These are phyloP conservation scores for Emmonsiellopsis sp. DNA, from an alignment of 2,329 filamentous ascomycete genomes.

Conservation along the genomic window DNA sequence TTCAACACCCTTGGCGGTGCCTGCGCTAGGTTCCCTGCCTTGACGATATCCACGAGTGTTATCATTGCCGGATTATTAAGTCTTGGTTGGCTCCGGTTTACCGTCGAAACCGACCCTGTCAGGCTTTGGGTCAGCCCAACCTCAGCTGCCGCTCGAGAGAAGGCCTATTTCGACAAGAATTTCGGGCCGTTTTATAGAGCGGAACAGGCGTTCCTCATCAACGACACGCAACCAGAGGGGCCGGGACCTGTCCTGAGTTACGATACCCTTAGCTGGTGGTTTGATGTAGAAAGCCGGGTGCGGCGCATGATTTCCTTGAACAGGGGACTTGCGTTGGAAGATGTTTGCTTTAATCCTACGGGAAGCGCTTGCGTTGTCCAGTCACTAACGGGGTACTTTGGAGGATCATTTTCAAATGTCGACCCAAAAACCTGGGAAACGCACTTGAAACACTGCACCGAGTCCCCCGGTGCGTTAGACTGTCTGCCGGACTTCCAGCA, in stretches of 20 bases:
- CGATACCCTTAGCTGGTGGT: slow-evolving; percentile 89
- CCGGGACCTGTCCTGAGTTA: slow-evolving; percentile 75
- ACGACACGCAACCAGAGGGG: slow-evolving; percentile 59
- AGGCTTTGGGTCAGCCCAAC: slow-evolving; percentile 94
- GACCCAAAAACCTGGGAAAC: slow-evolving; percentile 61
- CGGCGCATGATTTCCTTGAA: slow-evolving; percentile 60
- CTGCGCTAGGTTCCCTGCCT: slow-evolving; percentile 72
- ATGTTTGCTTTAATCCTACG: slow-evolving; percentile 91
- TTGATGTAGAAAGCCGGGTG: slow-evolving; percentile 74
- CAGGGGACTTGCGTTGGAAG: slow-evolving; percentile 61
- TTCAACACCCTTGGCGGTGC: slow-evolving; percentile 74
- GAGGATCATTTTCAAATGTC: slow-evolving; percentile 54
- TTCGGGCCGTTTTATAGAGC: slow-evolving; percentile 95
- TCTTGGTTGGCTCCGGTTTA: slow-evolving; percentile 77
- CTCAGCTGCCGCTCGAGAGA: slow-evolving; percentile 83
- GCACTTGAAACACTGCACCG: slow-evolving; percentile 62
- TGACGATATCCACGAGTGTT: slow-evolving; percentile 72
- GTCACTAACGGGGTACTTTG: slow-evolving; percentile 83
- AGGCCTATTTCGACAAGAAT: slow-evolving; percentile 82
- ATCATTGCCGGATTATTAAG: slow-evolving; percentile 70
- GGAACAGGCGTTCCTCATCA: slow-evolving; percentile 88
- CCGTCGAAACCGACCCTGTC: slow-evolving; percentile 84
- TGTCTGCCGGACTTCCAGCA: slow-evolving; percentile 87
- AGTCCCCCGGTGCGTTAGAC: slow-evolving; percentile 59
- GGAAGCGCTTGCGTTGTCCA: slow-evolving; percentile 86